phyloP scores from a whole-genome alignment of 192 early-diverging fungal genomes.

The Haplosporangium gracile region DNA sequence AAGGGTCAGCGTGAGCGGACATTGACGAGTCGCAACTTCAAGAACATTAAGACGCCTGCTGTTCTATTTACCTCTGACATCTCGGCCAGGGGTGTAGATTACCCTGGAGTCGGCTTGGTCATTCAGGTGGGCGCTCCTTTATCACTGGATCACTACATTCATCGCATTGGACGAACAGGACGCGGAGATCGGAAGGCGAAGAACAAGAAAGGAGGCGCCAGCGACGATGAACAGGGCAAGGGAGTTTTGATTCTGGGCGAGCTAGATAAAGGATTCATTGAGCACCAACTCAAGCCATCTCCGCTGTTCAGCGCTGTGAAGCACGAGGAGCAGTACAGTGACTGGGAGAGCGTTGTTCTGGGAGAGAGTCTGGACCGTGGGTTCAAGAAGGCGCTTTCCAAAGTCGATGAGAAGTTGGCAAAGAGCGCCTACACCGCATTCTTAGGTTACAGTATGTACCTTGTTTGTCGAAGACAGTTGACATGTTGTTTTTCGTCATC shows the following conservation, averaged over 20 bases:
- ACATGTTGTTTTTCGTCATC: neutral
- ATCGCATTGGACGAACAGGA: constrained; percentile 96
- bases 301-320: constrained; percentile 24
- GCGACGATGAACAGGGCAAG: constrained; percentile 18
- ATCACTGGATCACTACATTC: constrained; percentile 90
- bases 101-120: constrained; percentile 91
- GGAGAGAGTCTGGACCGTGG: constrained; percentile 55
- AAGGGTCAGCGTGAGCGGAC: constrained; percentile 79
- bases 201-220: constrained; percentile 46
- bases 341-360: constrained; percentile 52
- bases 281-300: constrained; percentile 47
- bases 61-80: constrained; percentile 96
- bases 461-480: neutral
- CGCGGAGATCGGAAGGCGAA: constrained; percentile 82
- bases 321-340: constrained; percentile 39
- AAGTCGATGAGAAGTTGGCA: constrained; percentile 47
- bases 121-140: constrained; percentile 90
- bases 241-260: constrained; percentile 50
- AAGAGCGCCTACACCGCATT: constrained; percentile 54
- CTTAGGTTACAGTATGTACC: constrained; percentile 50
- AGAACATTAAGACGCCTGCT: constrained; percentile 59
- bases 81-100: constrained; percentile 97
- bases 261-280: constrained; percentile 52
- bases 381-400: constrained; percentile 32
- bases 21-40: constrained; percentile 80